Evolutionary conservation across 148 eudicot genomes (phyloP).

Genomic region (Tetragonia tetragonoides): DNA sequence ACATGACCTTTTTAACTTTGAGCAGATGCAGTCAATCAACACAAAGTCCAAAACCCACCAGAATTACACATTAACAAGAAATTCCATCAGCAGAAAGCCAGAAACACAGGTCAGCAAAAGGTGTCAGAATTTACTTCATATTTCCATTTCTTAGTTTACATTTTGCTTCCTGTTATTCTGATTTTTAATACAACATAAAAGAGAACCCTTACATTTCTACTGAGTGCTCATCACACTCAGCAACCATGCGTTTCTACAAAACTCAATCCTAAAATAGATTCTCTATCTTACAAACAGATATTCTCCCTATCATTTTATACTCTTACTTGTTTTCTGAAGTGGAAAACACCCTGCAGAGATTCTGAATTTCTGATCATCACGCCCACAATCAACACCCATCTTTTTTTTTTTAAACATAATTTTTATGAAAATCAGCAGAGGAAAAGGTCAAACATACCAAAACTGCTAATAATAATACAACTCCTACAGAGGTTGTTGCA

Average conservation of each 20-base stretch:
- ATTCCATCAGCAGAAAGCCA: background rate
- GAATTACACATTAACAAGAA: background rate
- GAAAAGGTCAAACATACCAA: background rate
- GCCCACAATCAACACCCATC: background rate
- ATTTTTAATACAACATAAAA: background rate
- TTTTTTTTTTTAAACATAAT: background rate
- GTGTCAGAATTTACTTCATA: no score
- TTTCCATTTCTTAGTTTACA: no score
- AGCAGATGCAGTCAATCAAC: constrained; percentile 11
- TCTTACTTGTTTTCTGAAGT: constrained; percentile 32
- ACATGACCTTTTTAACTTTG: background rate
- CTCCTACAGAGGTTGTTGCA: constrained; percentile 70
- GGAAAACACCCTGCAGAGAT: constrained; percentile 35
- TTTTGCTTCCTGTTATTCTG: no score
- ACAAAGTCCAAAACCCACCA: background rate
- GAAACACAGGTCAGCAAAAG: background rate
- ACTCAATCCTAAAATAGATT: constrained; percentile 4
- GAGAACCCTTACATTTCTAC: constrained; percentile 13
- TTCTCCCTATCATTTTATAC: background rate
- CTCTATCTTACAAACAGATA: constrained; percentile 11
- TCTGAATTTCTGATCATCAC: constrained; percentile 23
- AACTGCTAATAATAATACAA: constrained; percentile 7
- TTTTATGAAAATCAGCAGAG: background rate
- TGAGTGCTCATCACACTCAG: background rate
- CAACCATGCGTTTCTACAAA: background rate